These are phyloP conservation scores for Amanita rubescens DNA, from an alignment of 768 basidiomycete species.

Conservation along the genomic window DNA sequence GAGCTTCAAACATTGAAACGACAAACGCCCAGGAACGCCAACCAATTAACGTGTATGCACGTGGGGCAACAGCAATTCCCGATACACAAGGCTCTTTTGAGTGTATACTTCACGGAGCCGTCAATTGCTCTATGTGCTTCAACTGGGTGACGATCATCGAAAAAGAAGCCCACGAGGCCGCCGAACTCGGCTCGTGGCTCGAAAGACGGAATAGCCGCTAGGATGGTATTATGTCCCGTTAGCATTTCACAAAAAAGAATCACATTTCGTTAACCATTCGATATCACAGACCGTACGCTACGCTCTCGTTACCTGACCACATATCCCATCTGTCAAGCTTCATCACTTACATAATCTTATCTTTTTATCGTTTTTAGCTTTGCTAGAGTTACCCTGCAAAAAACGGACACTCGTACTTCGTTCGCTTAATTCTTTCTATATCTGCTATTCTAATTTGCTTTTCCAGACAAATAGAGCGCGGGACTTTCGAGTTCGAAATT, in stretches of 20 bases:
- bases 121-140: conserved; percentile 27
- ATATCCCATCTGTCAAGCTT: no score
- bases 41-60: conserved; percentile 9
- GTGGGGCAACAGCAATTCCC: conserved; percentile 6
- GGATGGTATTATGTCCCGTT: background rate
- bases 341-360: no score
- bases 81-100: conserved; percentile 14
- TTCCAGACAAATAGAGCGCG: no score
- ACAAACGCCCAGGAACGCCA: conserved; percentile 6
- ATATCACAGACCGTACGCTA: background rate
- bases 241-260: background rate
- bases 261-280: no score
- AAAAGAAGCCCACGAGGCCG: conserved; percentile 16
- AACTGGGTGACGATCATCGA: conserved; percentile 27
- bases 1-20: background rate
- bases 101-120: conserved; percentile 20
- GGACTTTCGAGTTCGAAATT: no score
- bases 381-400: no score
- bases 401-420: no score
- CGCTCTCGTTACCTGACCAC: background rate
- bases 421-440: no score
- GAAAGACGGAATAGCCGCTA: background rate
- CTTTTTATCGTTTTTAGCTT: no score
- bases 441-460: no score
- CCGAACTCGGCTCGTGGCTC: conserved; percentile 18